Base-by-base conservation (phyloP, 257 asterid species). In the Nicotiana paniculata region DNA sequence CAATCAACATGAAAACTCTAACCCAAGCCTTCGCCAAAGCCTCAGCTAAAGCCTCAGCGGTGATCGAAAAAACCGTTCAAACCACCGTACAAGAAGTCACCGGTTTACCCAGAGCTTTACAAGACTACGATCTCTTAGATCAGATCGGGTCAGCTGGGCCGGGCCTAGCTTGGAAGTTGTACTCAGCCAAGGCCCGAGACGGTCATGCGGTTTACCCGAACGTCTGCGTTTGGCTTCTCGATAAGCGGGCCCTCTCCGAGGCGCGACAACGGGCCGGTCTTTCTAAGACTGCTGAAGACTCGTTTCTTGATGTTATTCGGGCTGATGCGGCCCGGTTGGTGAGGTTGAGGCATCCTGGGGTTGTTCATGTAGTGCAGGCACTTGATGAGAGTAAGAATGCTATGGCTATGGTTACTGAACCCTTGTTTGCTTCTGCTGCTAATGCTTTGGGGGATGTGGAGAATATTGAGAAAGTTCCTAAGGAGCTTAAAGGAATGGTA, bases 121-220 rank as follows among this genome's bases (percentile, higher is more conserved):
- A 94, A 87, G 99, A 96, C 88, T 94, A 94, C 88, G 89, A 91
- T 6, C 89, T 96, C 80, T 59, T 85, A 68, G 93, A 94, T 82
- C 99, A 94, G 95, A 92, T 96, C 97, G 99, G 95, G 15, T 93
- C 99, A 24, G 97, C 98, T 1, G 98, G 99, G 10, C 99, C 97
- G 4, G 99, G 93, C 30, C 88, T 94, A 54, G 93, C 90, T 54
- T 96, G 98, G 99, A 96, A 96, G 87, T 87, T 96, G 82, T 96
- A 92, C 87, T 84, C 92, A 61, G 97, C 97, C 81, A 96, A 85
- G 92, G 88, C 97, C 8, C 94, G 98, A 8, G 97, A 89, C 58
- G 90, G 95, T 11, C 93, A 86, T 83, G 85, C 99, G 1, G 90
- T 86, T 39, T 95, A 96, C 86, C 96, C 99, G 0, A 92, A 92